These are phyloP conservation scores for Fusarium gaditjirri DNA, from an alignment of 2,329 filamentous ascomycete species.

Conservation along the genomic window DNA sequence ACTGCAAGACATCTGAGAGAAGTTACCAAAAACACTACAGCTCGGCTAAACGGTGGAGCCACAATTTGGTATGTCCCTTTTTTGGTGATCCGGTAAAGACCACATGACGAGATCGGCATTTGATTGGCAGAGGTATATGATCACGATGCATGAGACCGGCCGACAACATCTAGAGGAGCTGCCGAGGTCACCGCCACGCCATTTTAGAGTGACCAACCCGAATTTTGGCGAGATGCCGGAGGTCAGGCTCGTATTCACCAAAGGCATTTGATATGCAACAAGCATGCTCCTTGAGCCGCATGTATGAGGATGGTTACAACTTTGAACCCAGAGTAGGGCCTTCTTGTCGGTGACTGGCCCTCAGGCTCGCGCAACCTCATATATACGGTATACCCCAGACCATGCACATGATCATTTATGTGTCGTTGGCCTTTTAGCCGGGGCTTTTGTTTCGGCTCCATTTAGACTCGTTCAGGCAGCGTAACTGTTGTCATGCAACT, in stretches of 20 bases:
- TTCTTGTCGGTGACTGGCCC: constrained; percentile 12
- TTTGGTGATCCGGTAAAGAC: constrained; percentile 1
- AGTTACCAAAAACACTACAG: neutral
- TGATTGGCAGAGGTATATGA: neutral
- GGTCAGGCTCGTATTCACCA: neutral
- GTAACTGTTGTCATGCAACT: constrained; percentile 9
- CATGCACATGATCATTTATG: constrained; percentile 14
- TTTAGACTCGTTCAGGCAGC: neutral
- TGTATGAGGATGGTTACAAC: constrained; percentile 22
- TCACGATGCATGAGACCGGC: neutral
- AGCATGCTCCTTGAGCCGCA: neutral
- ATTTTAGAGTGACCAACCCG: neutral
- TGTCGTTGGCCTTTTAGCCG: neutral
- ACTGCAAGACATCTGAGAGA: constrained; percentile 13
- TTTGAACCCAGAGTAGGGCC: neutral
- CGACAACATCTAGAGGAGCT: neutral
- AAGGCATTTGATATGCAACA: neutral
- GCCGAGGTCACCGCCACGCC: neutral
- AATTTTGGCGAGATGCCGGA: neutral
- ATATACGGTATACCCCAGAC: neutral
- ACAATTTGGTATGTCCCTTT: neutral
- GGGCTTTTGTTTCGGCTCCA: constrained; percentile 31
- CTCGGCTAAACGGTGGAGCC: constrained; percentile 29
- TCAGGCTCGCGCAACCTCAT: constrained; percentile 11
- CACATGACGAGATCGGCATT: constrained; percentile 2